Evolutionary conservation across 495 filamentous ascomycete genomes (phyloP).

Genomic region (Penicillium canescens): DNA sequence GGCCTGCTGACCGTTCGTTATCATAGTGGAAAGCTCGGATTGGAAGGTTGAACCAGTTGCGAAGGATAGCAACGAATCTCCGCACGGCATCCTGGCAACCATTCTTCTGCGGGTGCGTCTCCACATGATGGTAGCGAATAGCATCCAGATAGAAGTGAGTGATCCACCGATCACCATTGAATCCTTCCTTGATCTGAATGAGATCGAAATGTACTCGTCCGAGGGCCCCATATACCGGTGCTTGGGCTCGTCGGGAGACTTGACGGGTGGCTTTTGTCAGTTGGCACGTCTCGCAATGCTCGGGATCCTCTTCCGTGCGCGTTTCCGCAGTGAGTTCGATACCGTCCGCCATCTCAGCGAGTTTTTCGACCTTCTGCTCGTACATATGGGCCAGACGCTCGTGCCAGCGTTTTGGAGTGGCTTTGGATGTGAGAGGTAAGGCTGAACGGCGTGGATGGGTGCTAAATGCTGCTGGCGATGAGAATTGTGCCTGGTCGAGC

Average conservation of each 20-base stretch:
- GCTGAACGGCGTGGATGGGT: too few relatives aligned
- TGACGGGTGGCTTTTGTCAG: neutral
- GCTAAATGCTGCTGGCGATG: too few relatives aligned
- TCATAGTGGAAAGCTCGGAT: constrained; percentile 6
- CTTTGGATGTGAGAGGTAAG: too few relatives aligned
- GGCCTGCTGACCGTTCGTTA: neutral
- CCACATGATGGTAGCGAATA: constrained; percentile 1
- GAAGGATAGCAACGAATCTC: neutral
- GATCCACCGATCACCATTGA: constrained; percentile 3
- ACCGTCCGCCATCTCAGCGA: too few relatives aligned
- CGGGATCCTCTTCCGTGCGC: too few relatives aligned
- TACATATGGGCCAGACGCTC: too few relatives aligned
- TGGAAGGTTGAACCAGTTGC: neutral
- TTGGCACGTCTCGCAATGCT: neutral
- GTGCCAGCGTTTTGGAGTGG: too few relatives aligned
- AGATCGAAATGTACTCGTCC: constrained; percentile 6
- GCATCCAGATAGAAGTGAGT: constrained; percentile 11
- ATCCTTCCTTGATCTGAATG: neutral
- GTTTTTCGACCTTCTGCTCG: too few relatives aligned
- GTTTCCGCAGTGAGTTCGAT: too few relatives aligned
- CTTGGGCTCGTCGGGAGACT: neutral
- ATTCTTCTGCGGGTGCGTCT: neutral
- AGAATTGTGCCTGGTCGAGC: too few relatives aligned
- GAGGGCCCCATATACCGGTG: neutral
- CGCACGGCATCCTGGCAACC: neutral